Percentiles rank a stretch among this genome's conserved stretches.
Conservation (phyloP, 1,284 basidiomycete species). For the Schizophyllum commune region DNA sequence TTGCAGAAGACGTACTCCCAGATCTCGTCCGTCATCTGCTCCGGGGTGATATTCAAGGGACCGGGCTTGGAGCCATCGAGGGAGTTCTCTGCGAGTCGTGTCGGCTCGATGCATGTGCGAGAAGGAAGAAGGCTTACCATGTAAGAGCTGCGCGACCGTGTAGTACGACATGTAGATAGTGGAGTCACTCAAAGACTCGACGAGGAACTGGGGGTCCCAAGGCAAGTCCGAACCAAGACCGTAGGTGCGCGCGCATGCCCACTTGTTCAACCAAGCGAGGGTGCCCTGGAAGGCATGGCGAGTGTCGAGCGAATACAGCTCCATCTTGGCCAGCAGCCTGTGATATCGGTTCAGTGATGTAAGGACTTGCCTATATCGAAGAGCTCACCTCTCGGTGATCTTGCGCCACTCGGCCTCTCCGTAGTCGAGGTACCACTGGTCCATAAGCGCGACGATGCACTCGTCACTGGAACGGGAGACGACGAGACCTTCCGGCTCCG, state of each 20-base stretch:
- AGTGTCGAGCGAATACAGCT: slow-evolving; percentile 86
- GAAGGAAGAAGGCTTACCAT: slow-evolving; percentile 44
- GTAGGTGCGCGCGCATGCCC: slow-evolving; percentile 97
- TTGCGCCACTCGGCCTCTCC: slow-evolving; percentile 88
- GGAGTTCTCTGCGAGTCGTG: slow-evolving; percentile 44
- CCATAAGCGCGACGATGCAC: slow-evolving; percentile 96
- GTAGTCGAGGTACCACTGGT: slow-evolving; percentile 99
- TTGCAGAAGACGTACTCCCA: slow-evolving; percentile 93
- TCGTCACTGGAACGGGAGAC: slow-evolving; percentile 89
- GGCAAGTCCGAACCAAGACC: slow-evolving; percentile 95
- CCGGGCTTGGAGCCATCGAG: slow-evolving; percentile 79
- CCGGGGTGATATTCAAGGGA: slow-evolving; percentile 77
- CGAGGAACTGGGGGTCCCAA: slow-evolving; percentile 95
- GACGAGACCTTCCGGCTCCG: slow-evolving; percentile 92
- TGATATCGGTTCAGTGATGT: slow-evolving; percentile 5
- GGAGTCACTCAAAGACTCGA: slow-evolving; percentile 95
- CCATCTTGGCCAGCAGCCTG: slow-evolving; percentile 81
- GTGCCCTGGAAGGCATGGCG: slow-evolving; percentile 89
- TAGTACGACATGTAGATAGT: slow-evolving; percentile 99
- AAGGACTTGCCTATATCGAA: background rate
- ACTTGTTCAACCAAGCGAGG: slow-evolving; percentile 94
- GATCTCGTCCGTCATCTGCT: slow-evolving; percentile 94
- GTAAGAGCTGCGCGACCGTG: slow-evolving; percentile 86
- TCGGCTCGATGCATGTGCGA: background rate
- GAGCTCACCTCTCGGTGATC: slow-evolving; percentile 70